Base-by-base conservation (phyloP, 2,329 filamentous ascomycete species). In the Aureobasidium subglaciale region DNA sequence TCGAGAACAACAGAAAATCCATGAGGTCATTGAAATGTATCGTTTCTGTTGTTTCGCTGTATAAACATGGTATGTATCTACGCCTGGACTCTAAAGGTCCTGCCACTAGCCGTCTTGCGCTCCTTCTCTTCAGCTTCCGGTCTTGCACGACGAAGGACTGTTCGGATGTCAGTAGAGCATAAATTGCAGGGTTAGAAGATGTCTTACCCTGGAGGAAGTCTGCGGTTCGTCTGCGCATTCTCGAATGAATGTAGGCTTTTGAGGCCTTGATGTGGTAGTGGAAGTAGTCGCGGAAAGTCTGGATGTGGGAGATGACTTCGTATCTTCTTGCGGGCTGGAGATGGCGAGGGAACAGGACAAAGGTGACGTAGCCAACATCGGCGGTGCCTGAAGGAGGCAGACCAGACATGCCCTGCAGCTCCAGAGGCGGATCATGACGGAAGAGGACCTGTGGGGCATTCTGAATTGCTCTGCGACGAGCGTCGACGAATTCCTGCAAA, bases 211-310 rank as follows among this genome's bases (percentile, higher is more conserved):
- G 95, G 57, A 99, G 83, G 78, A 99, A 99, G 72, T 99, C 95
- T 48, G 93, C 93, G 9, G 95, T 99, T 71, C 93, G 84, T 78
- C 92, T 89, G 70, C 93, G 86, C 93, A 99, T 99, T 67, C 95
- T 84, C 30, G 91, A 95, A 79, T 99, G 93, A 62, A 99, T 99
- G 68, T 96, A 99, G 53, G 95, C 93, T 79, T 99, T 99, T 60
- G 91, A 96, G 27, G 93, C 95, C 76, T 99, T 99, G 75, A 99
- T 99, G 74, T 99, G 93, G 73, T 99, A 99, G 73, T 99, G 93
- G 80, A 99, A 99, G 74, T 99, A 99, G 70, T 99, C 93, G 63
- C 93, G 88, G 88, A 99, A 99, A 13, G 93, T 99, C 75, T 99
- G 95, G 66, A 99, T 97, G 71, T 99, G 95, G 49, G 91, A 96